Evolutionary conservation across 2,329 filamentous ascomycete species (phyloP).

Genomic region (Aureobasidium subglaciale): DNA sequence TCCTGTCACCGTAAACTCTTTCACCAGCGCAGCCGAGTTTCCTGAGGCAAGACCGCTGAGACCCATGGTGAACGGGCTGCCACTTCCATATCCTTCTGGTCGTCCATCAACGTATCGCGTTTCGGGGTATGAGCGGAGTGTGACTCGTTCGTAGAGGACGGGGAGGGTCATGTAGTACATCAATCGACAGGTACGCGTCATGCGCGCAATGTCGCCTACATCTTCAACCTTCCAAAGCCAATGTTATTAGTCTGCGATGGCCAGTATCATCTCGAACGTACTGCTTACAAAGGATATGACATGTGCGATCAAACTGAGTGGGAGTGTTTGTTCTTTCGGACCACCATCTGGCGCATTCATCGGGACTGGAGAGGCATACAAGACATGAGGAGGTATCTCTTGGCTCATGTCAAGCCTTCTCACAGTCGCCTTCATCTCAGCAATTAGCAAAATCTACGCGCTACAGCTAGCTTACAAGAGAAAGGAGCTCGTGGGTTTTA

Average conservation of each 20-base stretch:
- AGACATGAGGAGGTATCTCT: conserved; percentile 12
- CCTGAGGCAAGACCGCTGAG: conserved; percentile 55
- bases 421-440: background rate
- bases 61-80: conserved; percentile 57
- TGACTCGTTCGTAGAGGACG: conserved; percentile 51
- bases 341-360: background rate
- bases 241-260: conserved; percentile 1
- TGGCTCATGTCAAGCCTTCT: background rate
- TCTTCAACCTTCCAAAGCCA: conserved; percentile 46
- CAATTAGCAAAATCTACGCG: background rate
- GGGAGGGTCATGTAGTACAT: conserved; percentile 60
- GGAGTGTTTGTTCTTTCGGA: conserved; percentile 31
- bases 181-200: conserved; percentile 54
- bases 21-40: conserved; percentile 46
- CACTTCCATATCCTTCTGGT: conserved; percentile 55
- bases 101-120: conserved; percentile 52
- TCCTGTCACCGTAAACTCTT: conserved; percentile 46
- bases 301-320: conserved; percentile 51
- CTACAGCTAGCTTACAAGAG: background rate
- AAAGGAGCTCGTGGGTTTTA: background rate
- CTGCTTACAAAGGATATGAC: conserved; percentile 48
- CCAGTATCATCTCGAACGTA: background rate
- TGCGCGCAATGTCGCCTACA: conserved; percentile 50
- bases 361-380: conserved; percentile 10
- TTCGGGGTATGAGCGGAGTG: conserved; percentile 50